A percentile compares a stretch with the other conserved stretches of the same genome.
These are phyloP conservation scores for Scortechinia acanthostroma DNA, from an alignment of 2,329 filamentous ascomycete genomes.

Conservation along the genomic window DNA sequence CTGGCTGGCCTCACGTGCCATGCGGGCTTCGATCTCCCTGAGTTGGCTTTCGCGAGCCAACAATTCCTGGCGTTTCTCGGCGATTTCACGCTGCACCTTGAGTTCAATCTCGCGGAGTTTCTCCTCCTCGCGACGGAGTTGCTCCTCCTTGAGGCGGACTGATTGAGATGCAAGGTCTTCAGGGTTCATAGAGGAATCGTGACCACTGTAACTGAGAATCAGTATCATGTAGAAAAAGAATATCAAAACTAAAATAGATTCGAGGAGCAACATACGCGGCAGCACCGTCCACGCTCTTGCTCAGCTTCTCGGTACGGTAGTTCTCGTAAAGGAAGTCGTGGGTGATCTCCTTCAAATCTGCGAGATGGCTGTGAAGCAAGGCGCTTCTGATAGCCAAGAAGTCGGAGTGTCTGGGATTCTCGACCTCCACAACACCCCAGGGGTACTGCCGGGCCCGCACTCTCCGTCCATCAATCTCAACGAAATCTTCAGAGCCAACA, in stretches of 20 bases:
- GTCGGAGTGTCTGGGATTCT: constrained; percentile 97
- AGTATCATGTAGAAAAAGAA: background rate
- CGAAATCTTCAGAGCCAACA: constrained; percentile 89
- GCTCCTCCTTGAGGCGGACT: constrained; percentile 97
- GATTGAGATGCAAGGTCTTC: constrained; percentile 95
- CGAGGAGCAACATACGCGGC: constrained; percentile 65
- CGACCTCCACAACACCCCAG: constrained; percentile 97
- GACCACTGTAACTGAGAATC: constrained; percentile 23
- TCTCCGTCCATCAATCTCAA: constrained; percentile 87
- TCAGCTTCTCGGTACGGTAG: constrained; percentile 99
- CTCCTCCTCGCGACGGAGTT: constrained; percentile 97
- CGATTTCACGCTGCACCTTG: constrained; percentile 99
- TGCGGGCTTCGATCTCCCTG: constrained; percentile 95
- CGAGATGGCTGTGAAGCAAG: constrained; percentile 92
- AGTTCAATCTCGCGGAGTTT: constrained; percentile 98
- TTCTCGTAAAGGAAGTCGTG: constrained; percentile 99
- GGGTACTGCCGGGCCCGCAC: constrained; percentile 95
- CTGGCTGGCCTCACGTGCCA: constrained; percentile 71
- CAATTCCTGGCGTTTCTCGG: constrained; percentile 98
- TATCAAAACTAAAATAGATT: background rate
- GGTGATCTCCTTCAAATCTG: constrained; percentile 98
- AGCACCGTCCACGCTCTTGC: constrained; percentile 95
- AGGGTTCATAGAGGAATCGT: constrained; percentile 87
- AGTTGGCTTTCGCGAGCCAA: constrained; percentile 95
- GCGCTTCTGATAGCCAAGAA: constrained; percentile 96